Conservation (phyloP, 2,329 filamentous ascomycete genomes). For the Colletotrichum navitas region DNA sequence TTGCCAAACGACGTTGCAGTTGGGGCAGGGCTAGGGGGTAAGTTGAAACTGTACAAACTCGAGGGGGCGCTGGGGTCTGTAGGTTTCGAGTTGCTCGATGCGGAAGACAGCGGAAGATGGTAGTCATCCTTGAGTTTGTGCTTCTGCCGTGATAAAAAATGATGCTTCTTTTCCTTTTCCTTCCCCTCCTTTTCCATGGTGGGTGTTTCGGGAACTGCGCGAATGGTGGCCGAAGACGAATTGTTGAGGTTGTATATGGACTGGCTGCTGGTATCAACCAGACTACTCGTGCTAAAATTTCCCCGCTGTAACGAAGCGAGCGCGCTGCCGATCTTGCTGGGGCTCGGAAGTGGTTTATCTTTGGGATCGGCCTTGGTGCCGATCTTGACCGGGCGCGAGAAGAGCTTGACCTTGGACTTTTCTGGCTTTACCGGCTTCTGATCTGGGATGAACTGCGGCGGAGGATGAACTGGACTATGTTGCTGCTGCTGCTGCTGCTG, state of each 20-base stretch:
- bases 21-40: constrained; percentile 78
- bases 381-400: constrained; percentile 82
- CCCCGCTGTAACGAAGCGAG: constrained; percentile 73
- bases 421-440: constrained; percentile 70
- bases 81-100: constrained; percentile 80
- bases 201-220: constrained; percentile 66
- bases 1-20: constrained; percentile 79
- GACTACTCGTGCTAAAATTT: constrained; percentile 79
- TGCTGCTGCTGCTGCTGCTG: constrained; percentile 48
- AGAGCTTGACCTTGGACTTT: constrained; percentile 84
- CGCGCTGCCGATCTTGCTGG: constrained; percentile 77
- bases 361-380: constrained; percentile 76
- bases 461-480: constrained; percentile 53
- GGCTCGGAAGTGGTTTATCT: constrained; percentile 77
- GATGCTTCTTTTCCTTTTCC: constrained; percentile 82
- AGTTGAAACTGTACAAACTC: constrained; percentile 82
- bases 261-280: constrained; percentile 71
- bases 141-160: constrained; percentile 84
- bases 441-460: constrained; percentile 59
- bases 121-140: constrained; percentile 83
- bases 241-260: constrained; percentile 82
- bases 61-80: constrained; percentile 81
- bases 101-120: constrained; percentile 79
- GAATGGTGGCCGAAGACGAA: constrained; percentile 80
- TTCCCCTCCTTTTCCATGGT: constrained; percentile 64